Evolutionary conservation across 1,284 basidiomycete genomes (phyloP), one percentile per base, ranked within the genome.

Genomic region (Puccinia coronata): DNA sequence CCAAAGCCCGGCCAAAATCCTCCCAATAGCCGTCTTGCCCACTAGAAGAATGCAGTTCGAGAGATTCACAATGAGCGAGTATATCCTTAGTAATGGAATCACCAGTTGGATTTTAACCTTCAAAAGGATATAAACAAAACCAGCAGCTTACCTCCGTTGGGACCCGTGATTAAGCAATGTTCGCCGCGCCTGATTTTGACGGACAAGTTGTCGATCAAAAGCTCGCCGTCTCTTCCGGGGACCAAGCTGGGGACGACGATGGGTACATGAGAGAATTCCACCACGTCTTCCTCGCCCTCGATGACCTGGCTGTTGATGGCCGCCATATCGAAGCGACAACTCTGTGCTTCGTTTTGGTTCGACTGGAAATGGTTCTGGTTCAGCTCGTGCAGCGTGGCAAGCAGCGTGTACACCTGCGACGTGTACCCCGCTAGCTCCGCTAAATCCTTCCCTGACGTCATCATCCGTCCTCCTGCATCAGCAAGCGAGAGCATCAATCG

Each of bases 401-500:
- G 88, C 28, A 98, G 90, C 18, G 92, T 91, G 87, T 97, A 98
- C 5, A 98, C 89, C 63, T 96, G 91, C 47, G 92, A 92, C 0
- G 96, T 98, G 83, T 95, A 91, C 12, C 96, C 96, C 0, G 95
- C 94, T 36, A 98, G 90, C 86, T 97, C 94, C 59, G 97, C 91
- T 1, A 99, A 88, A 84, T 96, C 95, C 85, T 88, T 89, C 79
- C 87, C 88, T 3, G 87, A 87, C 81, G 87, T 87, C 87, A 88
- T 88, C 67, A 86, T 82, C 11, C 85, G 82, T 1, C 95, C 95
- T 28, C 96, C 96, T 0, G 96, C 96, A 84, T 99, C 96, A 3
- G 96, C 95, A 6, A 98, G 90, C 0, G 95, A 95, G 49, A 98
- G 89, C 2, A 98, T 89, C 4, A 98, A 89, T 28, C 96, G 90